Base-by-base conservation (phyloP, 768 basidiomycete species). In the Ramaria sp. region DNA sequence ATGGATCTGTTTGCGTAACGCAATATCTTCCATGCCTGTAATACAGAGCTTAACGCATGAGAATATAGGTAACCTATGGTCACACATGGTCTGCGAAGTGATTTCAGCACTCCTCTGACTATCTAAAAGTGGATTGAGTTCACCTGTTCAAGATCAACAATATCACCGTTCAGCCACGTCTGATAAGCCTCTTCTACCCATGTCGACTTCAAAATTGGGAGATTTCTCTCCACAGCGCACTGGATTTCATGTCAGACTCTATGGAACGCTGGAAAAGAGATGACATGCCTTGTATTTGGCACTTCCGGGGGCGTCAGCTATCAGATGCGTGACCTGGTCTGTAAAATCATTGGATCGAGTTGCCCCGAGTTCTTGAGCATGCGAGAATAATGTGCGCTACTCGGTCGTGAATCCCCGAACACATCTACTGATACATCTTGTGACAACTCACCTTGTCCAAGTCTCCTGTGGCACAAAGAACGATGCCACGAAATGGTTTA, bases 301-400 rank as follows among this genome's bases (percentile, higher is more conserved):
- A 20, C 90, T 82, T 3, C 87, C 88, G 61, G 88, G 83, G n/a
- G 73, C 74, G n/a, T 68, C 70, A 0, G 92, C 89, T 39, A 97
- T 73, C 20, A 97, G 76, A 71, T 95, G 92, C 0, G 91, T 94
- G n/a, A 88, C 85, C 44, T 73, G 73, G 63, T 90, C 85, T 0
- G 91, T 97, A 58, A 95, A 82, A 48, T 88, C 83, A 30, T 69
- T 76, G 15, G 78, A 74, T 42, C 78, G 73, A 3, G 68, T 69
- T 25, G 89, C 93, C 10, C 93, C 93, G 13, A 96, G 82, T 60
- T 92, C 85, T 22, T 78, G 69, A 0, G 88, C 89, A 62, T 87
- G 78, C 57, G 81, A 81, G 63, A 88, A 88, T 32, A 94, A 59
- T 1, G 76, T 74, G 0, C 79, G 74, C 90, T 93, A 57, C 7